Evolutionary conservation across 208 protist species (phyloP).

Genomic region (Crithidia mellificae): DNA sequence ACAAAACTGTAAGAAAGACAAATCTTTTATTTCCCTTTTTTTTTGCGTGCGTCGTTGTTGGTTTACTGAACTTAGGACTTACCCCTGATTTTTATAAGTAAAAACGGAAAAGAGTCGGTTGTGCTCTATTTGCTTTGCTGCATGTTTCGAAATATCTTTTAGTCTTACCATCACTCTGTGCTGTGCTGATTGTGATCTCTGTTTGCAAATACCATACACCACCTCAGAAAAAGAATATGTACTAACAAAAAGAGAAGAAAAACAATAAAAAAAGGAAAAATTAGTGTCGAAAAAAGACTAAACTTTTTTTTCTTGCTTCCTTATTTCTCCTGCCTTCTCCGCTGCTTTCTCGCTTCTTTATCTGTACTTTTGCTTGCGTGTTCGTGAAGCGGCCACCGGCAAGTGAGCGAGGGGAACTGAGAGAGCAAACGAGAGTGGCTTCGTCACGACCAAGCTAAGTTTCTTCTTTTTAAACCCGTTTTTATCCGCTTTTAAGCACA

Average conservation of each 20-base stretch:
- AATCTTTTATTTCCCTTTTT: neutral
- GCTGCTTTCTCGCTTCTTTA: neutral
- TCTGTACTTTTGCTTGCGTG: neutral
- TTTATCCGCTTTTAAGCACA: no score
- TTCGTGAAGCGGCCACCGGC: constrained; percentile 1
- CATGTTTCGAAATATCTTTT: constrained; percentile 20
- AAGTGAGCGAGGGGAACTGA: no score
- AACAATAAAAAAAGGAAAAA: constrained; percentile 15
- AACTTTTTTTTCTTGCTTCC: neutral
- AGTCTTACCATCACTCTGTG: neutral
- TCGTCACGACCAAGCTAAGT: no score
- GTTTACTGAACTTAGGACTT: constrained; percentile 28
- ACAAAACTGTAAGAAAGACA: no score
- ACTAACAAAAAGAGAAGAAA: constrained; percentile 7
- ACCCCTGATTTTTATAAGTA: constrained; percentile 9
- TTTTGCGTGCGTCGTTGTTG: constrained; percentile 14
- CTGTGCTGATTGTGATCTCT: neutral
- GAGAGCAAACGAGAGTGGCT: no score
- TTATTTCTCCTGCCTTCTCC: neutral
- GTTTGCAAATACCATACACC: neutral
- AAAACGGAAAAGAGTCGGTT: constrained; percentile 8
- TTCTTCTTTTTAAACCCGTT: no score
- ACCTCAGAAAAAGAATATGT: neutral
- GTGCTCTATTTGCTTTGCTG: neutral
- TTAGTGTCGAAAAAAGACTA: no score